These are phyloP conservation scores for Lotus japonicus DNA, from an alignment of 306 rosid species.

Conservation along the genomic window DNA sequence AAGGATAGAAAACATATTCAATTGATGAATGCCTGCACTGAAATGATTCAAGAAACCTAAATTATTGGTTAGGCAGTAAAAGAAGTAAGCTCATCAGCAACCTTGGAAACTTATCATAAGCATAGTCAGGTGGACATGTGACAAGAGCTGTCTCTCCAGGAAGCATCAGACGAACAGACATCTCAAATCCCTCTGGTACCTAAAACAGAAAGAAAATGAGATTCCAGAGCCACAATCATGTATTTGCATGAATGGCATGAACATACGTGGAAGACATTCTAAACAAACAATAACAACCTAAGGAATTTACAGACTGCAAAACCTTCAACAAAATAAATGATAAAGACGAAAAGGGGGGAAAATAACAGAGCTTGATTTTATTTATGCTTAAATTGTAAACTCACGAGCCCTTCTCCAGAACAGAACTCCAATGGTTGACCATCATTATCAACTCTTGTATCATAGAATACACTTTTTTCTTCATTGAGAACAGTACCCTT, in stretches of 20 bases:
- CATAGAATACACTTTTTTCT: constrained; percentile 64
- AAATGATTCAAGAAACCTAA: constrained; percentile 5
- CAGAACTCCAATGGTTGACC: constrained; percentile 89
- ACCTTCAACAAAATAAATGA: not conserved
- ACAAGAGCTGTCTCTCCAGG: constrained; percentile 91
- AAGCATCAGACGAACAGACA: constrained; percentile 89
- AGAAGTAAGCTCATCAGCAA: constrained; percentile 24
- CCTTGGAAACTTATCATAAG: constrained; percentile 92
- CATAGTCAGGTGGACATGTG: constrained; percentile 94
- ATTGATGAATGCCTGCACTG: not conserved
- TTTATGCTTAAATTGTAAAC: constrained; percentile 33
- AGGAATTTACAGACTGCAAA: not conserved
- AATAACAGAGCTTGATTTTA: not conserved
- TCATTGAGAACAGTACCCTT: constrained; percentile 75
- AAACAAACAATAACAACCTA: not conserved
- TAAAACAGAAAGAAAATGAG: constrained; percentile 21
- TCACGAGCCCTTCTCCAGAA: constrained; percentile 98
- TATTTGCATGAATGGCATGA: constrained; percentile 10
- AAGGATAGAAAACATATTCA: not conserved
- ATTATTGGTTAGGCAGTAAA: not conserved
- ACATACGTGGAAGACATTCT: not conserved
- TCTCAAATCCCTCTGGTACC: constrained; percentile 97
- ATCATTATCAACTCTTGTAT: constrained; percentile 74
- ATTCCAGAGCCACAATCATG: constrained; percentile 5
- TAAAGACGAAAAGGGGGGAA: not conserved